Conservation (phyloP, 2,329 filamentous ascomycete species). For the Pseudogymnoascus sp. region DNA sequence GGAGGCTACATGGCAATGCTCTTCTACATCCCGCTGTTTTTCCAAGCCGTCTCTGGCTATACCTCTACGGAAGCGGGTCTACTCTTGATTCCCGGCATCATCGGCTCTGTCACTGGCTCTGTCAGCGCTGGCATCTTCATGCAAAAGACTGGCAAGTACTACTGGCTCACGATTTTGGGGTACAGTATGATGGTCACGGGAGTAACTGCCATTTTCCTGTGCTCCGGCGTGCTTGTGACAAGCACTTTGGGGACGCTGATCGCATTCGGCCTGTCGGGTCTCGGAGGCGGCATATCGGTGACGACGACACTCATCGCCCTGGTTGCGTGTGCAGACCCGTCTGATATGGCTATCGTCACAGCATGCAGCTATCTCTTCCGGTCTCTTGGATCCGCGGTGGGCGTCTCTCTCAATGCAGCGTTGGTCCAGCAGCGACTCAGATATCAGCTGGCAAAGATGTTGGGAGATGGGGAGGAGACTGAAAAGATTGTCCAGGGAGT, state of each 20-base stretch:
- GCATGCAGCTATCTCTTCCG: constrained; percentile 78
- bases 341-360: constrained; percentile 66
- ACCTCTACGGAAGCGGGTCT: constrained; percentile 56
- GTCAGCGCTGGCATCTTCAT: constrained; percentile 58
- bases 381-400: constrained; percentile 63
- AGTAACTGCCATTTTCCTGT: constrained; percentile 46
- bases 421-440: constrained; percentile 63
- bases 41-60: constrained; percentile 61
- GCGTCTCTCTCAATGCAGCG: constrained; percentile 54
- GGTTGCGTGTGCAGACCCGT: constrained; percentile 57
- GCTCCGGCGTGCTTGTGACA: constrained; percentile 42
- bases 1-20: constrained; percentile 46
- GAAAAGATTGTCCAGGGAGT: constrained; percentile 60
- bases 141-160: constrained; percentile 62
- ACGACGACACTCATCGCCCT: constrained; percentile 65
- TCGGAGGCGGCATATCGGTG: constrained; percentile 51
- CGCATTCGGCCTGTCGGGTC: constrained; percentile 42
- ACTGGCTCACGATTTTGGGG: constrained; percentile 53
- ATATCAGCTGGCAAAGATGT: constrained; percentile 41
- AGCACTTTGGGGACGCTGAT: constrained; percentile 45
- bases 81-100: constrained; percentile 57
- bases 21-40: constrained; percentile 72
- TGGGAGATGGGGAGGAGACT: constrained; percentile 51
- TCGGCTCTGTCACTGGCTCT: constrained; percentile 54
- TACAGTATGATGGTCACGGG: constrained; percentile 48